Conservation (phyloP, 257 asterid species). For the Nicotiana benthamiana region DNA sequence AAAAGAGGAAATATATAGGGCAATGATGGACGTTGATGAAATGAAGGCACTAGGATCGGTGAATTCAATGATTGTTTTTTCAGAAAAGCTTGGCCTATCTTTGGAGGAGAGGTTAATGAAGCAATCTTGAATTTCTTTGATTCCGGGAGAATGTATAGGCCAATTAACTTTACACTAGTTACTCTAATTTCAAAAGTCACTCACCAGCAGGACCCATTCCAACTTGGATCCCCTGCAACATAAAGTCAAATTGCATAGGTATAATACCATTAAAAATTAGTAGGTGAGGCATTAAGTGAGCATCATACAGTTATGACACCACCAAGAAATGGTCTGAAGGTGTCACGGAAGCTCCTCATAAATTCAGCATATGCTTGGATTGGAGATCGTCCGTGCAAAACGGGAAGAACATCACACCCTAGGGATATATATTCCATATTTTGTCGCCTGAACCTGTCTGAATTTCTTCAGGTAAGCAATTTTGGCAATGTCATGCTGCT, state of each 20-base stretch:
- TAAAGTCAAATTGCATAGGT: background rate
- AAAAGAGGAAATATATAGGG: too few relatives aligned
- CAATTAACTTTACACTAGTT: too few relatives aligned
- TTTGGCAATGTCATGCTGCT: too few relatives aligned
- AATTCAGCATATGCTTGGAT: slow-evolving; percentile 71
- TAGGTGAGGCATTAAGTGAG: slow-evolving; percentile 7
- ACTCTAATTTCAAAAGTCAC: background rate
- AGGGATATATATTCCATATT: slow-evolving; percentile 61
- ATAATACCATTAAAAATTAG: background rate
- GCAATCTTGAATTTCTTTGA: too few relatives aligned
- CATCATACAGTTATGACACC: slow-evolving; percentile 53
- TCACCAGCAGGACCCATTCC: slow-evolving; percentile 85
- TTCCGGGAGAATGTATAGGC: too few relatives aligned
- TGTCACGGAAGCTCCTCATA: slow-evolving; percentile 67
- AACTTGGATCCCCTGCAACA: slow-evolving; percentile 67
- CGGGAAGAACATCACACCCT: slow-evolving; percentile 71
- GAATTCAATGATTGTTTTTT: too few relatives aligned
- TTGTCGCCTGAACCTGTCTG: slow-evolving; percentile 62
- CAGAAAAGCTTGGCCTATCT: too few relatives aligned
- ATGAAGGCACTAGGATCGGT: too few relatives aligned
- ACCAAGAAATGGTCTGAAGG: slow-evolving; percentile 59
- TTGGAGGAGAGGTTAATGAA: too few relatives aligned
- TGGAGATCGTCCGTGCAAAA: slow-evolving; percentile 69
- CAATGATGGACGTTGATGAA: too few relatives aligned
- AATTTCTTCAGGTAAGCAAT: background rate